Evolutionary conservation across 257 asterid genomes (phyloP), one percentile per base, ranked within the genome.

Genomic region (Fraxinus cuspidata): DNA sequence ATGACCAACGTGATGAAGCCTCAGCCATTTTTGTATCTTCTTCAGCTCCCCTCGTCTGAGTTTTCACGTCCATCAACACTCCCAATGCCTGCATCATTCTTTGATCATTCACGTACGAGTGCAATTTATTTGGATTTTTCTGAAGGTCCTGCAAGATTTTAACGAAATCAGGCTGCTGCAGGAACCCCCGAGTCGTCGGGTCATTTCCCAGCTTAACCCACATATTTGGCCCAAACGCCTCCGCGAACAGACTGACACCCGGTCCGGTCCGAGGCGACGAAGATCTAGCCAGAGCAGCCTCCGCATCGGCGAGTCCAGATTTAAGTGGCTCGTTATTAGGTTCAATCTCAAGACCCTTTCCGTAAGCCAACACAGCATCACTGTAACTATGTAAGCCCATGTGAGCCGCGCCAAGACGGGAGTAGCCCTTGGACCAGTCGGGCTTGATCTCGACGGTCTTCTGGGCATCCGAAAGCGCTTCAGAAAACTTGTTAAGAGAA

Each of bases 221-320:
- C 97, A 94, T 88, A 71, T 94, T 94, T 56, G 97, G 90, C 73
- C 98, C 98, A 76, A 92, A 94, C n/a, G 94, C 94, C 76, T 94
- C 98, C 13, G 92, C 99, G 23, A 92, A 91, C 32, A 92, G 97
- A 25, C 40, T 89, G 0, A 85, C 76, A 2, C 82, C 86, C 1
- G 88, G 85, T 7, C 72, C 37, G 72, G 74, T 28, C 38, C 89
- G 84, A 0, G 86, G 0, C 65, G 83, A 65, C 23, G 87, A 77
- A 53, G 89, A 79, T 70, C 93, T 83, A 25, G 86, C 72, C 63
- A 32, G 27, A 13, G 92, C 92, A 0, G 91, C 77, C 83, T 92
- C 92, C 19, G 95, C 97, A 83, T 92, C 98, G 10, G 92, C 64
- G 2, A 94, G 90, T 10, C 98, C 99, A 0, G 97, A 89, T 85